Base-by-base conservation (phyloP, 2,329 filamentous ascomycete genomes). In the Ramularia endophylla region DNA sequence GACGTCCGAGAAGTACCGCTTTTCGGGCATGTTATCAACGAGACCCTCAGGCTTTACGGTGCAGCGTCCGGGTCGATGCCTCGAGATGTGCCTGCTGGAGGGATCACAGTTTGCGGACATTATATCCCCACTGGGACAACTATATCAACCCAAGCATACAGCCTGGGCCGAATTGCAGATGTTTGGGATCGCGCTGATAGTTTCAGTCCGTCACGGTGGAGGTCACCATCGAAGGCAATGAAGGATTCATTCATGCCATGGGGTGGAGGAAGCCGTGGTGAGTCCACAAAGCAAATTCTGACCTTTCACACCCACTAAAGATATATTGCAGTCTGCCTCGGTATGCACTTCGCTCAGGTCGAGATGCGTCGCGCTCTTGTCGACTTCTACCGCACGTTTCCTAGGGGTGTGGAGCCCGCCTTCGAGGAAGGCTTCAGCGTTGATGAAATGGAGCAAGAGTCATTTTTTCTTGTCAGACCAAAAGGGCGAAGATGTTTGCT, bases 71-170 rank as follows among this genome's bases (percentile, higher is more conserved):
- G 22, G 6, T 57, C 53, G 29, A 48, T 66, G 5, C 64, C 64
- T 16, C 56, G 65, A 16, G 52, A 58, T 5, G 58, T 62, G 3
- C 65, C 65, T 2, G 40, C 50, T 12, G 57, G 58, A 18, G 65
- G 65, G 7, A 50, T 48, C n/a, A 54, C 38, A 1, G 46, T 68
- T 4, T 50, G 50, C n/a, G 61, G 60, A n/a, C 48, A 65, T 48
- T 59, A 55, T 36, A 53, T 68, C 13, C 63, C 65, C 1, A 47
- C 43, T 0, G 63, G 62, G 1, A 60, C 53, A 0, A 63, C 58
- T 0, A 25, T 25, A 25, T 42, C 41, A 13, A 50, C 43, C 4
- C 44, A 56, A 6, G 47, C 55, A 3, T 48, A 54, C 16, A 41
- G 46, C 1, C 46, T 53, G 1, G 54, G 54, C 7, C 38, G 47